phyloP scores from a whole-genome alignment of 352 stramenopile genomes.

The Phytophthora fragariae region DNA sequence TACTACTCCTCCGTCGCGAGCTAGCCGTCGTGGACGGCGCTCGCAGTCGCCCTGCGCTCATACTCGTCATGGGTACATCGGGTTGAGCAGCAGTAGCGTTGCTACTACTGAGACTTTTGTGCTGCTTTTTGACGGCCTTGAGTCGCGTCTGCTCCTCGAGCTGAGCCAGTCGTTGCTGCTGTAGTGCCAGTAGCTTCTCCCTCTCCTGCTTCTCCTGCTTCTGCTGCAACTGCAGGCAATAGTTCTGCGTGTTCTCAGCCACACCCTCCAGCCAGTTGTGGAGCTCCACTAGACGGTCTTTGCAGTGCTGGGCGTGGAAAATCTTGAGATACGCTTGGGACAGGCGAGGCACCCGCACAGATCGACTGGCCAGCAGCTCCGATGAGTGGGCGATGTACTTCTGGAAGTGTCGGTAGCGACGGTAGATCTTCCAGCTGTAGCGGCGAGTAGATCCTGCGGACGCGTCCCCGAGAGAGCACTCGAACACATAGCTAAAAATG shows the following conservation, averaged over 20 bases:
- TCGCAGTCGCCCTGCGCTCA: conserved; percentile 23
- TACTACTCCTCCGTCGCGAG: conserved; percentile 20
- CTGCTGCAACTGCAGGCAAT: conserved; percentile 52
- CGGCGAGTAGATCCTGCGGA: conserved; percentile 28
- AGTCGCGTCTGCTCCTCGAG: conserved; percentile 24
- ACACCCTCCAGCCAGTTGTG: conserved; percentile 72
- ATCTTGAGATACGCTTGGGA: conserved; percentile 86
- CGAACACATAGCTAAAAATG: conserved; percentile 76
- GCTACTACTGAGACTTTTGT: conserved; percentile 27
- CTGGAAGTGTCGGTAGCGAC: conserved; percentile 87
- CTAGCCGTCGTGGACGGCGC: conserved; percentile 9
- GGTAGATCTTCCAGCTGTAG: conserved; percentile 84
- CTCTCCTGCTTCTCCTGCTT: conserved; percentile 30
- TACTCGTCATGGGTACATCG: conserved; percentile 18
- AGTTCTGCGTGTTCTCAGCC: conserved; percentile 74
- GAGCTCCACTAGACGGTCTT: conserved; percentile 79
- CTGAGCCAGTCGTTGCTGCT: conserved; percentile 35
- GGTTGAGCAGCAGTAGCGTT: conserved; percentile 3
- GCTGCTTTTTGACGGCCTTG: conserved; percentile 27
- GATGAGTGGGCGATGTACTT: conserved; percentile 72
- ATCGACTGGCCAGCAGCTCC: conserved; percentile 51
- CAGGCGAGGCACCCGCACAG: conserved; percentile 63
- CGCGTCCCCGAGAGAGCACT: conserved; percentile 56
- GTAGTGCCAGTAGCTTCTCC: conserved; percentile 26
- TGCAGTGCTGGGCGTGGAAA: conserved; percentile 81